Evolutionary conservation across 1,284 basidiomycete genomes (phyloP).

Genomic region (Fomes fomentarius): DNA sequence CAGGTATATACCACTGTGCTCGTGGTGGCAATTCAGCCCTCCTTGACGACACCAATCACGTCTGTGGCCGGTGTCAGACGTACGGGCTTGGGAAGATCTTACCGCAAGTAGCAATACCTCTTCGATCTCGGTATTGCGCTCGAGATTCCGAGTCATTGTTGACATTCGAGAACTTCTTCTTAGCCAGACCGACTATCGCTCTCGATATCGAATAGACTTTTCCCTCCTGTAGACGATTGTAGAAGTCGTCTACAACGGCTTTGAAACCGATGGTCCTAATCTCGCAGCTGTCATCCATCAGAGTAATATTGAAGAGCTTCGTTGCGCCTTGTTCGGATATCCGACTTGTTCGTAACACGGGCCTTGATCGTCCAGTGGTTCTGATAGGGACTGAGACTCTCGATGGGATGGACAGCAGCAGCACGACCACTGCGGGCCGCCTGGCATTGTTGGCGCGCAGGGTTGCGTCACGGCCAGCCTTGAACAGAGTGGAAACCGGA

Average conservation of each 20-base stretch:
- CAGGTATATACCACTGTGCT: conserved; percentile 60
- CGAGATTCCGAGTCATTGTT: conserved; percentile 92
- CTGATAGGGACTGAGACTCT: conserved; percentile 95
- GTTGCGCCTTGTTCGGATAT: conserved; percentile 91
- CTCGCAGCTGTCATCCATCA: conserved; percentile 96
- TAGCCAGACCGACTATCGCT: conserved; percentile 92
- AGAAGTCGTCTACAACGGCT: conserved; percentile 82
- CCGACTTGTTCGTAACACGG: conserved; percentile 88
- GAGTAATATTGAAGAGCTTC: conserved; percentile 90
- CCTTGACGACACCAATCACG: conserved; percentile 85
- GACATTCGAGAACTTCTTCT: conserved; percentile 95
- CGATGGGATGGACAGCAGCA: conserved; percentile 81
- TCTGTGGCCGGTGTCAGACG: conserved; percentile 51
- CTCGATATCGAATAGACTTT: conserved; percentile 94
- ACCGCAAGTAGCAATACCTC: conserved; percentile 79
- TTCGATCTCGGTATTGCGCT: conserved; percentile 81
- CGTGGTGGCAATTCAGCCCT: conserved; percentile 65
- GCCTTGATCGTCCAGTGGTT: conserved; percentile 99
- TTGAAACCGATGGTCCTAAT: conserved; percentile 95
- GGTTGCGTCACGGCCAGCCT: conserved; percentile 89
- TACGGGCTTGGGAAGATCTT: conserved; percentile 33
- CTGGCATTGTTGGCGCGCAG: conserved; percentile 36
- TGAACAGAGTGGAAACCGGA: conserved; percentile 79
- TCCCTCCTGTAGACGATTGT: conserved; percentile 85
- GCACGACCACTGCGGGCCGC: conserved; percentile 27